Percentiles rank a stretch among this genome's conserved stretches.
Evolutionary conservation across 768 basidiomycete genomes (phyloP).

Genomic region (Kwoniella dendrophila): DNA sequence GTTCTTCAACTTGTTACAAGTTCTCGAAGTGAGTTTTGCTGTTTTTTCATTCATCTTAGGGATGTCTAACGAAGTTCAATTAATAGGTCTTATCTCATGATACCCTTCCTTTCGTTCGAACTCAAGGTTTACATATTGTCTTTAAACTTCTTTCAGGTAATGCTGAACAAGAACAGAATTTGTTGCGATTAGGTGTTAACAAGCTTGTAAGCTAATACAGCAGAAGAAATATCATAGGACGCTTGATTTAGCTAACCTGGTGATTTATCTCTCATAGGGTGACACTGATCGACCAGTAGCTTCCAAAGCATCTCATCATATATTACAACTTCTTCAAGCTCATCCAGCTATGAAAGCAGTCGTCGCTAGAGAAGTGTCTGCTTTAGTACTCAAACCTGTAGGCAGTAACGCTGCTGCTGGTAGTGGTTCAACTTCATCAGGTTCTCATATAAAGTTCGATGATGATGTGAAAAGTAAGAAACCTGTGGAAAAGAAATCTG

Average conservation of each 20-base stretch:
- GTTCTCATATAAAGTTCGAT: slow-evolving; percentile 59
- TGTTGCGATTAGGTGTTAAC: slow-evolving; percentile 87
- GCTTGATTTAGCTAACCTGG: background rate
- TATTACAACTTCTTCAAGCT: slow-evolving; percentile 82
- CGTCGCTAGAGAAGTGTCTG: slow-evolving; percentile 80
- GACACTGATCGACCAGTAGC: slow-evolving; percentile 85
- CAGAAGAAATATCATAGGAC: too few relatives aligned
- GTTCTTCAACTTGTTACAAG: slow-evolving; percentile 87
- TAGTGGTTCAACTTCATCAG: slow-evolving; percentile 42
- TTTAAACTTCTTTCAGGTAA: slow-evolving; percentile 80
- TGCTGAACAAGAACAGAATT: slow-evolving; percentile 96
- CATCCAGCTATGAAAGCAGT: slow-evolving; percentile 93
- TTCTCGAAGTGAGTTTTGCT: slow-evolving; percentile 70
- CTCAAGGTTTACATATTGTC: slow-evolving; percentile 75
- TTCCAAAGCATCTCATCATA: slow-evolving; percentile 83
- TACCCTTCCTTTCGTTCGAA: slow-evolving; percentile 82
- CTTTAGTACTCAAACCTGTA: slow-evolving; percentile 71
- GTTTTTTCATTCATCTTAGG: background rate
- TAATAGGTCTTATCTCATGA: slow-evolving; percentile 75
- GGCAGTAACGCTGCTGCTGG: slow-evolving; percentile 55
- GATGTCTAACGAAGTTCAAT: background rate
- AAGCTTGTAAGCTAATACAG: slow-evolving; percentile 76
- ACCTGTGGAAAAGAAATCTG: slow-evolving; percentile 44
- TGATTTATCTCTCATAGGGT: slow-evolving; percentile 61
- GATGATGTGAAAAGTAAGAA: slow-evolving; percentile 50